A percentile compares a stretch with the other conserved stretches of the same genome.
phyloP scores from a whole-genome alignment of 768 basidiomycete genomes.

The Hydnomerulius pinastri region DNA sequence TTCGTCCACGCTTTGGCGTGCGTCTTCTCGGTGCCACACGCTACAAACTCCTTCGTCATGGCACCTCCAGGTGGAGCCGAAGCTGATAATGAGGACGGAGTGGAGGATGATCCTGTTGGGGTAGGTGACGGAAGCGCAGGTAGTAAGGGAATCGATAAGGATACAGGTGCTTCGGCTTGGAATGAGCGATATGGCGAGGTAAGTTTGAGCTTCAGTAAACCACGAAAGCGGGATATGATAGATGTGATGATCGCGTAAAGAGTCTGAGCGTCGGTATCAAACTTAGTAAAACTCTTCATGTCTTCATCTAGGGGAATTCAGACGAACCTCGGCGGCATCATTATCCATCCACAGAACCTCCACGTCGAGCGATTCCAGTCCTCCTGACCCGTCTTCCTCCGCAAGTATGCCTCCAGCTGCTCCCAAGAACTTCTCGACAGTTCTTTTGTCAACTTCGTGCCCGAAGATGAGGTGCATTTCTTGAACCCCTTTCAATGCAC shows the following conservation, averaged over 20 bases:
- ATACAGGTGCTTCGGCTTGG: conserved; percentile 11
- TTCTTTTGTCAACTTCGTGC: conserved; percentile 35
- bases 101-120: neutral
- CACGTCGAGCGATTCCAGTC: conserved; percentile 26
- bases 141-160: conserved; percentile 1
- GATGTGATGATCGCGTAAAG: conserved; percentile 31
- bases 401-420: conserved; percentile 24
- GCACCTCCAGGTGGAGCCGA: neutral
- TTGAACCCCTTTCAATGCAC: conserved; percentile 27
- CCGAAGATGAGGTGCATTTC: conserved; percentile 31
- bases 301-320: neutral
- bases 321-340: conserved; percentile 31
- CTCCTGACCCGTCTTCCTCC: conserved; percentile 8
- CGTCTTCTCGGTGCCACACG: conserved; percentile 22
- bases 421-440: conserved; percentile 33
- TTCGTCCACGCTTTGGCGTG: conserved; percentile 33
- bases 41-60: conserved; percentile 29
- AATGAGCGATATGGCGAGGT: conserved; percentile 34
- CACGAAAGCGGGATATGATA: conserved; percentile 33
- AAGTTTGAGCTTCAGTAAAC: conserved; percentile 29
- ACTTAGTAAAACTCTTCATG: conserved; percentile 1
- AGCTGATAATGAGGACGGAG: neutral
- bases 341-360: conserved; percentile 29
- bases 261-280: conserved; percentile 12
- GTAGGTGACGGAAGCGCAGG: conserved; percentile 9